phyloP scores from a whole-genome alignment of 805 yeast species.

The Clavispora santaluciae region DNA sequence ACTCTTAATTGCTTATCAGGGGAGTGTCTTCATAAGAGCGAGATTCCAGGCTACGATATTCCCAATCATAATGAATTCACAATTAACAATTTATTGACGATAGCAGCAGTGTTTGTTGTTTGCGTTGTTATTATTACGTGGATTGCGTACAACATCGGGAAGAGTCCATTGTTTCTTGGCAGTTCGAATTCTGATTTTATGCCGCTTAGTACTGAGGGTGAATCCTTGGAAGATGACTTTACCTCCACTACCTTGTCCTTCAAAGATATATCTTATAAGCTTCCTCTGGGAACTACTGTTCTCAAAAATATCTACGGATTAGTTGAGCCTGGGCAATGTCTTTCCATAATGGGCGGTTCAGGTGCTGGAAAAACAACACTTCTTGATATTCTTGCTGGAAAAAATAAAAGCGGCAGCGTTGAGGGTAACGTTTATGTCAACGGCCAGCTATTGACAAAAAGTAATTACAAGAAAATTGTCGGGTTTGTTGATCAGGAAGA shows the following conservation, averaged over 20 bases:
- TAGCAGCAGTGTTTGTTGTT: constrained; percentile 40
- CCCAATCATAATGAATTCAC: constrained; percentile 53
- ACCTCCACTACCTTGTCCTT: constrained; percentile 73
- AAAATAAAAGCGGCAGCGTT: constrained; percentile 70
- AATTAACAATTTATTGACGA: constrained; percentile 42
- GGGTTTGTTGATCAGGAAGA: constrained; percentile 98
- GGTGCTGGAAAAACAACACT: constrained; percentile 98
- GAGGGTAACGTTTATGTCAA: constrained; percentile 71
- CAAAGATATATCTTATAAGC: constrained; percentile 60
- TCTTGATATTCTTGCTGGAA: constrained; percentile 85
- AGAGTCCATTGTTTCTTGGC: constrained; percentile 53
- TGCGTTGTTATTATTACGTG: constrained; percentile 40
- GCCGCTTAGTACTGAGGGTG: constrained; percentile 15
- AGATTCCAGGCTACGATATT: constrained; percentile 81
- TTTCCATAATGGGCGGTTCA: constrained; percentile 98
- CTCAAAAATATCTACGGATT: constrained; percentile 65
- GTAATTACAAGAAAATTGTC: constrained; percentile 58
- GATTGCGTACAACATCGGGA: constrained; percentile 45
- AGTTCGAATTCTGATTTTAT: constrained; percentile 11
- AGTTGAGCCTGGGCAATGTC: constrained; percentile 80
- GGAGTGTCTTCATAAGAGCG: constrained; percentile 89
- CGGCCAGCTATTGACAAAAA: constrained; percentile 48
- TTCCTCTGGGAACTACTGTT: constrained; percentile 44
- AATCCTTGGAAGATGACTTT: constrained; percentile 48
- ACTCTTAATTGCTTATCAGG: constrained; percentile 77